A percentile compares a stretch with the other conserved stretches of the same genome.
phyloP scores from a whole-genome alignment of 208 protist genomes.

The Crithidia brevicula region DNA sequence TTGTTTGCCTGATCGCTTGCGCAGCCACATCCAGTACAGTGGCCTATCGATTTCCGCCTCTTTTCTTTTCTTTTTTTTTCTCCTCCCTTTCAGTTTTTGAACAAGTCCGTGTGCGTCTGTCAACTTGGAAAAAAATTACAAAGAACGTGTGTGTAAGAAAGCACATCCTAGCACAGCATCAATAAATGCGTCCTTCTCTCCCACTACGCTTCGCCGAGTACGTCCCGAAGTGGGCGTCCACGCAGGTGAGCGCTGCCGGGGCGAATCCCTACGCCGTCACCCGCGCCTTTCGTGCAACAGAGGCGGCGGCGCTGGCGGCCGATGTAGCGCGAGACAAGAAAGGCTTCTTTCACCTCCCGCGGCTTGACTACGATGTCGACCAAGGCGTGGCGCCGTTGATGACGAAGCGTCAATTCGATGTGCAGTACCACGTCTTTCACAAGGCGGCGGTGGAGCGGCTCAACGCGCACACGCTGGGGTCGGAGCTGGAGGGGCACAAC shows the following conservation, averaged over 20 bases:
- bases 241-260: not conserved
- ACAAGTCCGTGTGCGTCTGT: no score
- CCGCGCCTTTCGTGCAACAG: slow-evolving; percentile 61
- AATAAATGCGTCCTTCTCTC: slow-evolving; percentile 45
- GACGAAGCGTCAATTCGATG: slow-evolving; percentile 67
- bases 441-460: slow-evolving; percentile 75
- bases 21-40: no score
- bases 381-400: slow-evolving; percentile 71
- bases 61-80: slow-evolving; percentile 15
- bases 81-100: slow-evolving; percentile 27
- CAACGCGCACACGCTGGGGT: slow-evolving; percentile 77
- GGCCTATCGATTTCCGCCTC: slow-evolving; percentile 9
- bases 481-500: slow-evolving; percentile 81
- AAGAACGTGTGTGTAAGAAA: no score
- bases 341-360: slow-evolving; percentile 78
- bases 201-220: slow-evolving; percentile 55
- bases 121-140: no score
- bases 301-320: slow-evolving; percentile 44
- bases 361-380: slow-evolving; percentile 65
- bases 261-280: slow-evolving; percentile 48
- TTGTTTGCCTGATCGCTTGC: no score
- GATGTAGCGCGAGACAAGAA: slow-evolving; percentile 51
- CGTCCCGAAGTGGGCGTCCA: slow-evolving; percentile 58
- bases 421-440: slow-evolving; percentile 86
- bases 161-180: no score